A percentile compares a stretch with the other conserved stretches of the same genome.
Conservation (phyloP, 2,329 filamentous ascomycete species). For the Aurifilum marmelostoma region DNA sequence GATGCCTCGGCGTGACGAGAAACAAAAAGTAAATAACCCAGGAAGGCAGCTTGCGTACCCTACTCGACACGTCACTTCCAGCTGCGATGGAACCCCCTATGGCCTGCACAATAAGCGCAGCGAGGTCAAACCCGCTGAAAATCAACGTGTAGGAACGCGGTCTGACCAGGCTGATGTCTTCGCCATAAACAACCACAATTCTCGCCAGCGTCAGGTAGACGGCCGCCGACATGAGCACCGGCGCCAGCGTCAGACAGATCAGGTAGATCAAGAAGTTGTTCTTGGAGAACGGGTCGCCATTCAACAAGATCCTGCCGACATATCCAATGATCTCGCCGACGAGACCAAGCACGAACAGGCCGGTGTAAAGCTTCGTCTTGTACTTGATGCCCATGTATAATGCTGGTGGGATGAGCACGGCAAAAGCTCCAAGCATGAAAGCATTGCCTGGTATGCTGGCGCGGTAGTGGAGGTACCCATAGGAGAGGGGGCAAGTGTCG, state of each 20-base stretch:
- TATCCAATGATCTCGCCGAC: conserved; percentile 53
- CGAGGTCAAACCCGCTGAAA: conserved; percentile 45
- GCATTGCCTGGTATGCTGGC: conserved; percentile 35
- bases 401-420: conserved; percentile 24
- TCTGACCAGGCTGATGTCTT: conserved; percentile 26
- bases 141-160: conserved; percentile 33
- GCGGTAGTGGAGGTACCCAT: conserved; percentile 13
- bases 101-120: conserved; percentile 50
- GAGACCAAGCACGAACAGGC: conserved; percentile 47
- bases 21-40: background rate
- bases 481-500: conserved; percentile 8
- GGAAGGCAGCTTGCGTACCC: background rate
- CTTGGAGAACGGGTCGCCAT: conserved; percentile 47
- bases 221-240: conserved; percentile 8
- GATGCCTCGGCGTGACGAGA: conserved; percentile 31
- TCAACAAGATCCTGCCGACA: conserved; percentile 46
- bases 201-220: conserved; percentile 58
- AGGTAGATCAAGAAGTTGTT: conserved; percentile 6
- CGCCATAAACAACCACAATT: conserved; percentile 41
- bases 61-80: conserved; percentile 29
- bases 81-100: conserved; percentile 42
- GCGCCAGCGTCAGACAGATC: conserved; percentile 11
- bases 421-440: conserved; percentile 31
- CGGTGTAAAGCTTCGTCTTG: conserved; percentile 30
- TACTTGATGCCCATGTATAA: conserved; percentile 28